phyloP scores from a whole-genome alignment of 129 eudicot genomes.

The Scalesia atractyloides region DNA sequence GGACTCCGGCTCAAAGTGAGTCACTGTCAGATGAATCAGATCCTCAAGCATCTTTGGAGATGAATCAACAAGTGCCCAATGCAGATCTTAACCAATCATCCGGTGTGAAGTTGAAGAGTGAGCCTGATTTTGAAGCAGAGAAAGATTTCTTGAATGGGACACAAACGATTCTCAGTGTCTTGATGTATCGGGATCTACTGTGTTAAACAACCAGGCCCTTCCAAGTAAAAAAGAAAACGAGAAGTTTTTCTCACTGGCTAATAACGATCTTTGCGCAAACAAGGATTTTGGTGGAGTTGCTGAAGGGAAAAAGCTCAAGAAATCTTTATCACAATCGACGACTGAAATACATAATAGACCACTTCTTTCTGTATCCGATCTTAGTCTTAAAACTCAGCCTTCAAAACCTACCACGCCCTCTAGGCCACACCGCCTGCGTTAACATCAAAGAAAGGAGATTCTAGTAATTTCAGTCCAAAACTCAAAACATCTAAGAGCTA shows the following conservation, averaged over 20 bases:
- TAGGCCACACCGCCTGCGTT: slow-evolving; percentile 80
- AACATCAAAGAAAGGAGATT: slow-evolving; percentile 42
- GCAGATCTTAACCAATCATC: slow-evolving; percentile 44
- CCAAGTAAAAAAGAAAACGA: slow-evolving; percentile 40
- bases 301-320: slow-evolving; percentile 42
- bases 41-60: slow-evolving; percentile 63
- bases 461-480: slow-evolving; percentile 34
- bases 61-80: slow-evolving; percentile 47
- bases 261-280: slow-evolving; percentile 33
- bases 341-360: slow-evolving; percentile 37
- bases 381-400: slow-evolving; percentile 80
- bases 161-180: slow-evolving; percentile 38
- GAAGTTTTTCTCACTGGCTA: slow-evolving; percentile 21
- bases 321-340: slow-evolving; percentile 47
- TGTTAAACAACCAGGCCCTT: slow-evolving; percentile 28
- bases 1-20: slow-evolving; percentile 95
- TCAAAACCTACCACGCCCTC: slow-evolving; percentile 81
- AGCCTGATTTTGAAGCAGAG: slow-evolving; percentile 45
- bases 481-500: slow-evolving; percentile 52
- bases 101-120: slow-evolving; percentile 37
- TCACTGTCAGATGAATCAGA: slow-evolving; percentile 80
- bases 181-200: slow-evolving; percentile 54
- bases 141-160: slow-evolving; percentile 33
- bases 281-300: slow-evolving; percentile 36
- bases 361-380: slow-evolving; percentile 54